A percentile compares a stretch with the other conserved stretches of the same genome.
phyloP scores from a whole-genome alignment of 306 rosid genomes.

The Pterocarpus santalinus region DNA sequence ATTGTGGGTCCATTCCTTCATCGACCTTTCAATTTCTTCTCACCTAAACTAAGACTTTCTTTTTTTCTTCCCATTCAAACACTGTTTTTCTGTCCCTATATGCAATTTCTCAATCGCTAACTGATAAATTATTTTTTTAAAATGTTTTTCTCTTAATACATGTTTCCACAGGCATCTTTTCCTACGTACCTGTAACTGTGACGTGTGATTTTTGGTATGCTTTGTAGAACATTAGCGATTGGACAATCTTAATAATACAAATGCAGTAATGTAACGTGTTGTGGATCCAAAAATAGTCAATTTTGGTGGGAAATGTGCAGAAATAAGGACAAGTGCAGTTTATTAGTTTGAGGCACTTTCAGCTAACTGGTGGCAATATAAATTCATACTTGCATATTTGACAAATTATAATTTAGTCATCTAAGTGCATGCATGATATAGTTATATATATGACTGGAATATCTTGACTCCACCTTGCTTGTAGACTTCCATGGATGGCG shows the following conservation, averaged over 20 bases:
- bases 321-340: slow-evolving; percentile 15
- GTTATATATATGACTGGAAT: slow-evolving; percentile 39
- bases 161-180: slow-evolving; percentile 49
- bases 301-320: slow-evolving; percentile 47
- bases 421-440: slow-evolving; percentile 21
- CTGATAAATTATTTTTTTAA: not conserved
- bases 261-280: slow-evolving; percentile 39
- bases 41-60: slow-evolving; percentile 81
- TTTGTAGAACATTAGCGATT: slow-evolving; percentile 37
- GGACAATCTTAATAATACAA: slow-evolving; percentile 29
- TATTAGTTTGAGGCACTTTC: slow-evolving; percentile 37
- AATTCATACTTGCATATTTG: slow-evolving; percentile 36
- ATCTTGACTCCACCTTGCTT: slow-evolving; percentile 44
- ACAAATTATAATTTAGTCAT: slow-evolving; percentile 48
- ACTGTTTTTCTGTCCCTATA: slow-evolving; percentile 53
- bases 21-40: slow-evolving; percentile 59
- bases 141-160: slow-evolving; percentile 15
- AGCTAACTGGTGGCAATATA: slow-evolving; percentile 28
- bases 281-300: slow-evolving; percentile 42
- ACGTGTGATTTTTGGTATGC: slow-evolving; percentile 47
- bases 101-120: slow-evolving; percentile 42
- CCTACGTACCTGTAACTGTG: slow-evolving; percentile 38
- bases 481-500: slow-evolving; percentile 32
- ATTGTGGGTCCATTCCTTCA: slow-evolving; percentile 50
- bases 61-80: slow-evolving; percentile 54